A percentile compares a stretch with the other conserved stretches of the same genome.
phyloP scores from a whole-genome alignment of 2,329 filamentous ascomycete genomes.

The Graphilbum fragrans region DNA sequence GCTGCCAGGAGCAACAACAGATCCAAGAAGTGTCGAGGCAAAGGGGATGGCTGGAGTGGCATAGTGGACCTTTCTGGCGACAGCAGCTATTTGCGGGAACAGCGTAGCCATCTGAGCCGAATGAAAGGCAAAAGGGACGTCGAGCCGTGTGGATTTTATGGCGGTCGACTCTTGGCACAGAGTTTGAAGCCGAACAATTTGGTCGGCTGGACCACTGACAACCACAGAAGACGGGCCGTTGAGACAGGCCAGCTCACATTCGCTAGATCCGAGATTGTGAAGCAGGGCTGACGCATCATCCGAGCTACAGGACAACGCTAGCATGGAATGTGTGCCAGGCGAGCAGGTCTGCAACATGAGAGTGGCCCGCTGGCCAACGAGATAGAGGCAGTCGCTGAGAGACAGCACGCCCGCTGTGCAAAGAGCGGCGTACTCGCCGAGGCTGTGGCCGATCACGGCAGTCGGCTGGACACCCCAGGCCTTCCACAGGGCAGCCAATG shows the following conservation, averaged over 20 bases:
- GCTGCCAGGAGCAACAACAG: too few species aligned
- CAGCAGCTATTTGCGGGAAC: conserved; percentile 42
- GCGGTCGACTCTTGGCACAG: too few species aligned
- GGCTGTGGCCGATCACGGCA: conserved; percentile 47
- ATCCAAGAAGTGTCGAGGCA: too few species aligned
- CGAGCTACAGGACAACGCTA: conserved; percentile 36
- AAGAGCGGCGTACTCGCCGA: conserved; percentile 65
- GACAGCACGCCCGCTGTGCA: conserved; percentile 60
- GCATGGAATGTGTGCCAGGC: conserved; percentile 50
- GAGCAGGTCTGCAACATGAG: conserved; percentile 54
- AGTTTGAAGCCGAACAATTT: conserved; percentile 26
- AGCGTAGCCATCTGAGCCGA: conserved; percentile 42
- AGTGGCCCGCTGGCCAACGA: conserved; percentile 56
- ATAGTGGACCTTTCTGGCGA: conserved; percentile 26
- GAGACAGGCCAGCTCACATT: conserved; percentile 52
- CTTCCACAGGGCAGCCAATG: conserved; percentile 41
- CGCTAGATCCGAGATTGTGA: conserved; percentile 15
- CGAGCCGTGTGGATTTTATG: conserved; percentile 31
- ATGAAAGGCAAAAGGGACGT: conserved; percentile 42
- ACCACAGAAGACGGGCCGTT: conserved; percentile 68
- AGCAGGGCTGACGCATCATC: conserved; percentile 38
- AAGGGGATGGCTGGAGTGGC: conserved; percentile 41
- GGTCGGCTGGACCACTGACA: conserved; percentile 34
- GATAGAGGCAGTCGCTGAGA: conserved; percentile 58
- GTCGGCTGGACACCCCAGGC: conserved; percentile 43